Evolutionary conservation across 2,329 filamentous ascomycete genomes (phyloP), one percentile per base, ranked within the genome.

Genomic region (Paraphoma sp.): DNA sequence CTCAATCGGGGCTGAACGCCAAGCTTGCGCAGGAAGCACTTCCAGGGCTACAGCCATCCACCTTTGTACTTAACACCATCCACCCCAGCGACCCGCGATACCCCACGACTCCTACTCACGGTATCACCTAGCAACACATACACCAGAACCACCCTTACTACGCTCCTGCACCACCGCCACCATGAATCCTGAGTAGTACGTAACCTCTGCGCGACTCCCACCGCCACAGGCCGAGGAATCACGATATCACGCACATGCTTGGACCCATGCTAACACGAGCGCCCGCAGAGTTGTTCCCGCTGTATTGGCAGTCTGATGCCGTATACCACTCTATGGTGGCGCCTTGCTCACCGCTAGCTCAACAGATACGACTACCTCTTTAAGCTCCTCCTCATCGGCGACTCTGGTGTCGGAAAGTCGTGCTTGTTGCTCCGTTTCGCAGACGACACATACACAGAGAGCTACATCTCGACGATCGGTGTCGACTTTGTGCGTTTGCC

Each of bases 331-430:
- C 53, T 51, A 23, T 18, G 45, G 57, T 45, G 50, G 45, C 44
- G 42, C 57, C 56, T 56, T 57, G 57, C 70, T 72, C 59, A 74
- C 68, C 46, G 51, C 47, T 30, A 44, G 50, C 55, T 23, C 51
- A 58, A 54, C 77, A 98, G 95, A 95, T 99, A 99, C 91, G 95
- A 99, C 81, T 99, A 99, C 82, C 93, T 99, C 77, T 99, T 99
- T 89, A 99, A 99, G 89, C 93, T 99, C 69, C 92, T 99, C 82
- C 94, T 99, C 85, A 99, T 99, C 88, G 95, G 95, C 82, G 95
- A 99, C 81, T 99, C 95, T 80, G 95, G 95, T 88, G 95, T 99
- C 76, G 95, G 95, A 90, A 99, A 99, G 90, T 99, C 95, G 77
- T 99, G 95, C 83, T 81, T 99, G 83, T 86, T 99, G 70, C 86